phyloP scores from a whole-genome alignment of 1,284 basidiomycete species.

The Malassezia vespertilionis region DNA sequence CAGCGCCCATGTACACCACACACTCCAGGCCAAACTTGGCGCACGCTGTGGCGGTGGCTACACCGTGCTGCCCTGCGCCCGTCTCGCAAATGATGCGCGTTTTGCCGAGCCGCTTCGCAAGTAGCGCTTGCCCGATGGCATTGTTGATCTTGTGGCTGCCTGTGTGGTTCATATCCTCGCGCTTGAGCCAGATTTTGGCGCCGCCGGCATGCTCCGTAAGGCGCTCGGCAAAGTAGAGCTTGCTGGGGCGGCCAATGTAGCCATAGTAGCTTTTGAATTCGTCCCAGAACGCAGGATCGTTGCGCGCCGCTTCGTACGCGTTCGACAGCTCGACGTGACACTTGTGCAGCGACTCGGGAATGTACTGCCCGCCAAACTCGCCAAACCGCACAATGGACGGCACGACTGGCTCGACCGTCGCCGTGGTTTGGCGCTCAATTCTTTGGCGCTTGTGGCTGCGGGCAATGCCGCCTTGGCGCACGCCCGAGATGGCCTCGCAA shows the following conservation, averaged over 20 bases:
- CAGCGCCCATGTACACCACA: conserved; percentile 95
- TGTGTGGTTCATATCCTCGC: conserved; percentile 66
- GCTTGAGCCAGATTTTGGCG: conserved; percentile 94
- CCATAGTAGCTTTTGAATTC: conserved; percentile 80
- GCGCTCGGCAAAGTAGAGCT: conserved; percentile 64
- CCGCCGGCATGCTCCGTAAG: conserved; percentile 67
- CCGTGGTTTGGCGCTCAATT: conserved; percentile 12
- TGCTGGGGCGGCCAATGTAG: conserved; percentile 71
- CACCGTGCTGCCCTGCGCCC: conserved; percentile 95
- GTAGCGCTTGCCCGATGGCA: conserved; percentile 56
- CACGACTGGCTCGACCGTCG: neutral
- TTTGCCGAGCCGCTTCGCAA: conserved; percentile 85
- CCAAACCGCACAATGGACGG: conserved; percentile 60
- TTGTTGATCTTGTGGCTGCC: conserved; percentile 48
- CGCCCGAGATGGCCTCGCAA: conserved; percentile 57
- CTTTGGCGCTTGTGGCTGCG: conserved; percentile 31
- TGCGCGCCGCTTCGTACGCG: conserved; percentile 73
- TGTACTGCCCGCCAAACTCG: conserved; percentile 90
- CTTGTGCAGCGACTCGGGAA: conserved; percentile 85
- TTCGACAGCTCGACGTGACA: conserved; percentile 81
- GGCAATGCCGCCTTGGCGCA: conserved; percentile 32
- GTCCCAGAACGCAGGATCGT: conserved; percentile 82
- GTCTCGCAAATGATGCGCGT: conserved; percentile 96
- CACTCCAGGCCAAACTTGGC: conserved; percentile 93
- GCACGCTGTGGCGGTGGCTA: conserved; percentile 94